Evolutionary conservation across 108 stramenopile species (phyloP), one percentile per base, ranked within the genome.

Genomic region (Skeletonema tropicum): DNA sequence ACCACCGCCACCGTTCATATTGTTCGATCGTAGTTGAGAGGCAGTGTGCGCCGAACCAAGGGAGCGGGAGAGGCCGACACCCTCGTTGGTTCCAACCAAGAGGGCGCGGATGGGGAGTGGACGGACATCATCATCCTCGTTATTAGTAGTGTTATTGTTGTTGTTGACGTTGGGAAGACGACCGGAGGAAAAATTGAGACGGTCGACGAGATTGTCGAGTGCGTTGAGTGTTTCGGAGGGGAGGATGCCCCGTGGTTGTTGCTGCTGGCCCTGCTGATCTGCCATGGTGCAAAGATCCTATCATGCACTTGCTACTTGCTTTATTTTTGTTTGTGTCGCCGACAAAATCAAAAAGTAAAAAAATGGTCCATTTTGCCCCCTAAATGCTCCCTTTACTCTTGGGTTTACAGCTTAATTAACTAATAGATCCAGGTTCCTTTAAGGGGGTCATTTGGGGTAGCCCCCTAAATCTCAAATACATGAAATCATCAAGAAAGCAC

Each of bases 31-130:
- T 38, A 68, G 12, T 33, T 62, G 68, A 32, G 59, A 36, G 15
- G 71, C 55, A 17, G 75, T 61, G 64, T 59, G 72, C 10, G 64
- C 71, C n/a, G 78, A 74, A n/a, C 84, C 84, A 17, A 81, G 70
- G 5, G 84, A 85, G 32, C 84, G 80, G 45, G 76, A 81, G 23
- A 85, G 84, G 5, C 75, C 75, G 0, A 80, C 73, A 11, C 84
- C 84, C 35, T 85, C 84, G 39, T 81, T 85, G 61, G 84, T 85
- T 19, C 84, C 84, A 15, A 85, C 78, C 7, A 85, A 70, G 14
- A 85, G 63, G 55, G 80, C 80, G 5, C 57, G 61, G 42, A 84
- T 75, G n/a, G 82, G 82, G 9, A 39, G 70, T 10, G 68, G 57
- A 11, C 57, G 60, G 59, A 14, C 26, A 19, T 31, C 23, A 6